Evolutionary conservation across 1,284 basidiomycete species (phyloP).

Genomic region (Sporisorium iseilematis-ciliati): DNA sequence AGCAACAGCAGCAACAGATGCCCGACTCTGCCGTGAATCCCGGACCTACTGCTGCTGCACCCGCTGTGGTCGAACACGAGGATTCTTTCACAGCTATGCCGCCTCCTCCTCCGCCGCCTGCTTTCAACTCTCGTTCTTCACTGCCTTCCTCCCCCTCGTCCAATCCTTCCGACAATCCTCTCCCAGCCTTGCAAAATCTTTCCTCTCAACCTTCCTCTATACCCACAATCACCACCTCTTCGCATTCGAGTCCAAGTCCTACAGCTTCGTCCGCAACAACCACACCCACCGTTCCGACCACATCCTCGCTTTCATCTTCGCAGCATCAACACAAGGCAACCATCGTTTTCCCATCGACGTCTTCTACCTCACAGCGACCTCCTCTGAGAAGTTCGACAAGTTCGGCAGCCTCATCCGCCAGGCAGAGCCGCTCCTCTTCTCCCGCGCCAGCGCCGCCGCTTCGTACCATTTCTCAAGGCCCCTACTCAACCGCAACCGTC

Average conservation of each 20-base stretch:
- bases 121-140: conserved; percentile 15
- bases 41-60: neutral
- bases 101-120: conserved; percentile 18
- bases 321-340: conserved; percentile 14
- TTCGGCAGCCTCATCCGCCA: conserved; percentile 21
- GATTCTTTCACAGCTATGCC: conserved; percentile 7
- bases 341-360: conserved; percentile 21
- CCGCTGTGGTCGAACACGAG: neutral
- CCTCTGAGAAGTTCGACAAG: conserved; percentile 7
- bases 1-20: neutral
- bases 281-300: neutral
- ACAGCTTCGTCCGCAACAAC: conserved; percentile 15
- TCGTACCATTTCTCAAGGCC: conserved; percentile 35
- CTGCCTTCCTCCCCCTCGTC: conserved; percentile 5
- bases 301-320: neutral
- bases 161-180: neutral
- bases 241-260: conserved; percentile 6
- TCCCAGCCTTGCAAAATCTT: neutral
- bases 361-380: conserved; percentile 3
- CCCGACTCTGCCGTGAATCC: conserved; percentile 5
- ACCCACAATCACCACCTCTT: conserved; percentile 10
- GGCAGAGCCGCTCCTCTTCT: conserved; percentile 41
- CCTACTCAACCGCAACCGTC: conserved; percentile 33
- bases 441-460: conserved; percentile 40
- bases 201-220: conserved; percentile 5